Conservation (phyloP, 2,329 filamentous ascomycete genomes). For the Thielaviopsis populi region DNA sequence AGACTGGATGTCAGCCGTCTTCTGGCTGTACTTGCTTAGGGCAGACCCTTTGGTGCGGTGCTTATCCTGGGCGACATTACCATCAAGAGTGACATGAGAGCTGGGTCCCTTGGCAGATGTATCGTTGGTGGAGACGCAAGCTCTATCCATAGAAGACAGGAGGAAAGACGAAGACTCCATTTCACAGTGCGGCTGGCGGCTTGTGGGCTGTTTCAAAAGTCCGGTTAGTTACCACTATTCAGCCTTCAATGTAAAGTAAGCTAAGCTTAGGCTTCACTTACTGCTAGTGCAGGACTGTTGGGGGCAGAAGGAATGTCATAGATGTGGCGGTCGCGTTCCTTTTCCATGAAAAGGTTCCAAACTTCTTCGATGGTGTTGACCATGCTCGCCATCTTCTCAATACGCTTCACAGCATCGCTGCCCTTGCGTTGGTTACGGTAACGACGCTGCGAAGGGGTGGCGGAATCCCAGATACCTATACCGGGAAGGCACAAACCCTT, state of each 20-base stretch:
- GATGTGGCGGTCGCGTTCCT: constrained; percentile 38
- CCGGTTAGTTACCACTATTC: not conserved
- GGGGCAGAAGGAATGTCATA: constrained; percentile 40
- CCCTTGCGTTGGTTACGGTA: constrained; percentile 69
- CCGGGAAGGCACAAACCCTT: constrained; percentile 64
- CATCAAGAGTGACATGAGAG: not conserved
- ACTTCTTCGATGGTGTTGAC: constrained; percentile 52
- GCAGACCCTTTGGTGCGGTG: not conserved
- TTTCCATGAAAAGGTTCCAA: constrained; percentile 37
- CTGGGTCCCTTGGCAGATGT: not conserved
- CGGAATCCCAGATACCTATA: constrained; percentile 71
- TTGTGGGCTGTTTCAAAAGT: not conserved
- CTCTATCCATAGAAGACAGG: not conserved
- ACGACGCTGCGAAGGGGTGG: constrained; percentile 55
- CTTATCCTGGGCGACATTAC: not conserved
- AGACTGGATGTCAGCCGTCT: not conserved
- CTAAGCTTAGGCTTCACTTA: not conserved
- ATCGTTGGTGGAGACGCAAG: too few relatives aligned
- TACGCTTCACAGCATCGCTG: constrained; percentile 50
- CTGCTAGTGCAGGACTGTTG: not conserved
- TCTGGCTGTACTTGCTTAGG: not conserved
- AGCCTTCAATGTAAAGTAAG: not conserved
- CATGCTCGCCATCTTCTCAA: constrained; percentile 47
- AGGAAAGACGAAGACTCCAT: not conserved
- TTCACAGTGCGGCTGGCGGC: not conserved